Conservation (phyloP, 306 rosid species). For the Herpetospermum pedunculosum region DNA sequence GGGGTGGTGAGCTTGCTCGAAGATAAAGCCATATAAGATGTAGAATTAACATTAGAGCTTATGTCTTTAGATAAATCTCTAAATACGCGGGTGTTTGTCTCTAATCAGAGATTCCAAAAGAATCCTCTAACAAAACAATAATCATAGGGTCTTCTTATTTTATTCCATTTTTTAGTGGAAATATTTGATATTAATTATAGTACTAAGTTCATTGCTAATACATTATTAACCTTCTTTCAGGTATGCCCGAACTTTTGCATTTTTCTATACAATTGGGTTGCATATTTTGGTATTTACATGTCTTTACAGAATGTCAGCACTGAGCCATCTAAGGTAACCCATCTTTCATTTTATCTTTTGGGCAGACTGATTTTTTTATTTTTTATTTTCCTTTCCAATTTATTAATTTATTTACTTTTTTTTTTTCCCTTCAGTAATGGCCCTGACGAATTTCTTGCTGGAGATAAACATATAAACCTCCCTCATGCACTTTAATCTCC, state of each 20-base stretch:
- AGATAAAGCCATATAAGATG: no score
- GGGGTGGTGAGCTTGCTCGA: no score
- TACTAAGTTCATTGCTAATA: not conserved
- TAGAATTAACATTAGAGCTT: no score
- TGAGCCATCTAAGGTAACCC: conserved; percentile 75
- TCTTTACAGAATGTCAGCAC: conserved; percentile 92
- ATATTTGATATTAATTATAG: not conserved
- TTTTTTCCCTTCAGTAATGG: conserved; percentile 39
- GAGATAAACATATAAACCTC: conserved; percentile 43
- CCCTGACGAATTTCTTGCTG: conserved; percentile 41
- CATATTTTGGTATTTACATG: conserved; percentile 85
- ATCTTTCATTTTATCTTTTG: not conserved
- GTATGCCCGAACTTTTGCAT: conserved; percentile 88
- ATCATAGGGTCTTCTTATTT: no score
- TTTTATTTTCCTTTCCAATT: no score
- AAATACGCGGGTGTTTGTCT: no score
- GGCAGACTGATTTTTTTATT: not conserved
- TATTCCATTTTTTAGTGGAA: not conserved
- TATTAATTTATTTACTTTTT: no score
- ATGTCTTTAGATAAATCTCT: no score
- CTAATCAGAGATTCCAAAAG: no score
- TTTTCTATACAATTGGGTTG: conserved; percentile 91
- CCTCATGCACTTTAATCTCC: conserved; percentile 38
- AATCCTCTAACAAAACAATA: no score
- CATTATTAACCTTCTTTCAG: conserved; percentile 23